Conservation (phyloP, 1,284 basidiomycete genomes). For the Marasmius oreades region DNA sequence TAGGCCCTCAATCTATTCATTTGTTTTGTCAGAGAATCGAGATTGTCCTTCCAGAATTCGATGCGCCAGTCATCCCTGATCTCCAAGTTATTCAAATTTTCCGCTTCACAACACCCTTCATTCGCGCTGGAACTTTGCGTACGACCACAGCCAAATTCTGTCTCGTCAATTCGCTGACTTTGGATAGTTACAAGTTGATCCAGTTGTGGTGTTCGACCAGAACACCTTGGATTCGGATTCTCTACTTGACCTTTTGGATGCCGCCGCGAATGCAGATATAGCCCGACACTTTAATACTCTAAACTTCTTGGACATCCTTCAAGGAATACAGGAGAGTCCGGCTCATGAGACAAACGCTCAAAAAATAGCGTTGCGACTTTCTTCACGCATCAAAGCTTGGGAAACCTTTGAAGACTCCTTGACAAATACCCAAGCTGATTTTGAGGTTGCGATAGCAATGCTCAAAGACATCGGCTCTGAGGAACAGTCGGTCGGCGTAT, state of each 20-base stretch:
- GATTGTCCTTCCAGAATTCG: background rate
- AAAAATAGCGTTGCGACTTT: slow-evolving; percentile 41
- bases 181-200: slow-evolving; percentile 51
- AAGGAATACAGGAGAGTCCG: slow-evolving; percentile 35
- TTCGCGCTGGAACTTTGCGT: slow-evolving; percentile 45
- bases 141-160: slow-evolving; percentile 14
- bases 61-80: slow-evolving; percentile 49
- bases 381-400: slow-evolving; percentile 56
- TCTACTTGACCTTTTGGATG: slow-evolving; percentile 53
- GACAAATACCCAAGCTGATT: slow-evolving; percentile 48
- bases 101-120: slow-evolving; percentile 61
- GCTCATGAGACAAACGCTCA: slow-evolving; percentile 39
- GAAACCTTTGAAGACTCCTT: slow-evolving; percentile 55
- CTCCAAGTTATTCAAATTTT: slow-evolving; percentile 55
- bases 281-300: slow-evolving; percentile 41
- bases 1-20: slow-evolving; percentile 18
- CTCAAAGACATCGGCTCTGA: slow-evolving; percentile 57
- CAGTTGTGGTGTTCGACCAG: slow-evolving; percentile 50
- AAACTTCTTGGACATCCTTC: slow-evolving; percentile 40
- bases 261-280: slow-evolving; percentile 59
- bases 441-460: slow-evolving; percentile 40
- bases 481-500: slow-evolving; percentile 66
- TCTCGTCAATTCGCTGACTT: background rate
- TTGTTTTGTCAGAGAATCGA: slow-evolving; percentile 1
- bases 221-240: slow-evolving; percentile 52